Conservation (phyloP, 202 grass and related monocot genomes). For the Zoysia matrella region DNA sequence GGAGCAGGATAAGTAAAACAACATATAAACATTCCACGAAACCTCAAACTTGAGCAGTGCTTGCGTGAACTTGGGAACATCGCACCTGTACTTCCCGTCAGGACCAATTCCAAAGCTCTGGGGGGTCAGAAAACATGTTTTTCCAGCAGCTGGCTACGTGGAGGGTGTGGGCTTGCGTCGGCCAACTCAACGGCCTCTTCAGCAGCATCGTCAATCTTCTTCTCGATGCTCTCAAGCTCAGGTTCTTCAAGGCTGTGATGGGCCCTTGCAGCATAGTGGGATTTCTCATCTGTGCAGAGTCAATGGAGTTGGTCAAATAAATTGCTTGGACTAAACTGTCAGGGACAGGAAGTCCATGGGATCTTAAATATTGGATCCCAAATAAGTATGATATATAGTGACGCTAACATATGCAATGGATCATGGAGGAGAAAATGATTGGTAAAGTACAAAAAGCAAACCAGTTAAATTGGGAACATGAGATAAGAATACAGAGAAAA, state of each 20-base stretch:
- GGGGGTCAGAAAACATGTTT: constrained; percentile 83
- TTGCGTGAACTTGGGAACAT: constrained; percentile 85
- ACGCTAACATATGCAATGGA: neutral
- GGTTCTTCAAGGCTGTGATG: constrained; percentile 77
- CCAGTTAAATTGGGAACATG: neutral
- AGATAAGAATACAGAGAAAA: neutral
- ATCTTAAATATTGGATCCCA: neutral
- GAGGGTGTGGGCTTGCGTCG: constrained; percentile 76
- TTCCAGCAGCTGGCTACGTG: constrained; percentile 81
- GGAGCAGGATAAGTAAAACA: constrained; percentile 4
- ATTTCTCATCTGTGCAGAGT: constrained; percentile 79
- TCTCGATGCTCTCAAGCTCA: constrained; percentile 81
- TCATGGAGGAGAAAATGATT: neutral
- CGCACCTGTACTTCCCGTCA: constrained; percentile 80
- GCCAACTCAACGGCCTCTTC: constrained; percentile 95
- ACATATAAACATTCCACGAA: neutral
- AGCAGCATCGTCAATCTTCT: constrained; percentile 73
- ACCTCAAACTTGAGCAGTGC: constrained; percentile 79
- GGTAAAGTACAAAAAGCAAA: neutral
- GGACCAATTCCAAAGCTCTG: constrained; percentile 92
- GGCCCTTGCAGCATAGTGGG: constrained; percentile 77
- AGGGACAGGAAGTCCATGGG: neutral
- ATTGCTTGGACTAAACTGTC: too few relatives aligned
- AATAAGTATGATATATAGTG: neutral
- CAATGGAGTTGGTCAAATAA: constrained; percentile 8